A percentile compares a stretch with the other conserved stretches of the same genome.
Conservation (phyloP, 1,139 yeast genomes). For the Candida freyschussii region DNA sequence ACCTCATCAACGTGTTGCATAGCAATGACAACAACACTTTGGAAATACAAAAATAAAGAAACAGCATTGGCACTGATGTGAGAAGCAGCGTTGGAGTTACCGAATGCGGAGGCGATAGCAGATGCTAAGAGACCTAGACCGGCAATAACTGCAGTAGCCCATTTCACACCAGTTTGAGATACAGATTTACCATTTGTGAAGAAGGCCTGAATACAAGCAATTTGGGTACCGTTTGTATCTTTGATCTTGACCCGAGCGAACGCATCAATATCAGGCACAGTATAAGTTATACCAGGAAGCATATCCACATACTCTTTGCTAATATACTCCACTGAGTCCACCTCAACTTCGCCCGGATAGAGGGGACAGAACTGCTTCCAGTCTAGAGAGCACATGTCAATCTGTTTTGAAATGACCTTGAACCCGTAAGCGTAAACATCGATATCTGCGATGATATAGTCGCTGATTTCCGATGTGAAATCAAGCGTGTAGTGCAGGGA, state of each 20-base stretch:
- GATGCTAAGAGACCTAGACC: constrained; percentile 71
- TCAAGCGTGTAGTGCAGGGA: constrained; percentile 59
- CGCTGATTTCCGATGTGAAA: constrained; percentile 54
- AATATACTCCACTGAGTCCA: constrained; percentile 61
- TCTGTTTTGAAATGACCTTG: constrained; percentile 45
- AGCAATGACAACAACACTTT: constrained; percentile 65
- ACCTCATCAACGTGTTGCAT: constrained; percentile 70
- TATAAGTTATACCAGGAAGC: constrained; percentile 69
- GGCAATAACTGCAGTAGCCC: constrained; percentile 81
- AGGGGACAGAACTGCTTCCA: constrained; percentile 83
- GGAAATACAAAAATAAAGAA: constrained; percentile 70
- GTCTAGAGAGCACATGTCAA: constrained; percentile 55
- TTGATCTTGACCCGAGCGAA: constrained; percentile 49
- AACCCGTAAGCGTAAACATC: constrained; percentile 77
- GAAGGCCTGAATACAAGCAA: constrained; percentile 67
- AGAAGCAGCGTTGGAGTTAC: constrained; percentile 75
- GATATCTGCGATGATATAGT: constrained; percentile 53
- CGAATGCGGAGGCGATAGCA: constrained; percentile 64
- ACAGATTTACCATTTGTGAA: constrained; percentile 74
- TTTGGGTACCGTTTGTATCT: constrained; percentile 34
- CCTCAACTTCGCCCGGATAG: constrained; percentile 63
- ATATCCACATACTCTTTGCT: constrained; percentile 38
- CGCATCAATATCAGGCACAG: constrained; percentile 78
- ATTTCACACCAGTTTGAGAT: constrained; percentile 68
- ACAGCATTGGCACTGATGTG: constrained; percentile 73